Conservation (phyloP, 768 basidiomycete genomes). For the Suillus luteus region DNA sequence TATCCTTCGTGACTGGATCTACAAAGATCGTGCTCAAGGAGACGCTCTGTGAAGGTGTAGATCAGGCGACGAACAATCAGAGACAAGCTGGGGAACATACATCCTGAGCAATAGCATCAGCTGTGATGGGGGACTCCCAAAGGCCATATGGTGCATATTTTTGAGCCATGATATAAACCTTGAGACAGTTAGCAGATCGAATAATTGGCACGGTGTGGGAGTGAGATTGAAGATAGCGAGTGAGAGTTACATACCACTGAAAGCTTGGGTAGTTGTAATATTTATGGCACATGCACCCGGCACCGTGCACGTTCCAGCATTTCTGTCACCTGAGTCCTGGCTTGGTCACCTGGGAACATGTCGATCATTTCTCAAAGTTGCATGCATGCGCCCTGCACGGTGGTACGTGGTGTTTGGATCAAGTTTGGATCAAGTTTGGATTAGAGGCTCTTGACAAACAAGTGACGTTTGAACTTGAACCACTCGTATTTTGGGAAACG, state of each 20-base stretch:
- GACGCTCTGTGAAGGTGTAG: slow-evolving; percentile 26
- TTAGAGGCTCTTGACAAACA: slow-evolving; percentile 1
- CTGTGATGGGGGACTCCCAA: slow-evolving; percentile 60
- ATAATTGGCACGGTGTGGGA: neutral
- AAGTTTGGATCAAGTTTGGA: too few species aligned
- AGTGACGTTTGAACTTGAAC: too few species aligned
- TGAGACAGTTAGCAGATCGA: neutral
- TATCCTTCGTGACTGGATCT: slow-evolving; percentile 44
- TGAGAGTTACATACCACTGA: neutral
- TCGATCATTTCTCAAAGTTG: neutral
- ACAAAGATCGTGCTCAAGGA: slow-evolving; percentile 48
- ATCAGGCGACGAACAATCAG: neutral
- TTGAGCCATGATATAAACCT: slow-evolving; percentile 15
- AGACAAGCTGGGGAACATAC: slow-evolving; percentile 31
- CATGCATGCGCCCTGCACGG: neutral
- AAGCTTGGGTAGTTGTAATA: neutral
- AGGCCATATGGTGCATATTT: slow-evolving; percentile 56
- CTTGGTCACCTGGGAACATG: neutral
- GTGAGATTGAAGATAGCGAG: neutral
- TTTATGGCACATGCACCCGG: neutral
- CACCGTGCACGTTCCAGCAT: neutral
- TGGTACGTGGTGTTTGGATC: neutral
- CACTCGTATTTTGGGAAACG: too few species aligned
- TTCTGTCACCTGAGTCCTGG: neutral
- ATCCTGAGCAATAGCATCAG: slow-evolving; percentile 51